Evolutionary conservation across 352 stramenopile genomes (phyloP).

Genomic region (Thraustochytrium striatum): DNA sequence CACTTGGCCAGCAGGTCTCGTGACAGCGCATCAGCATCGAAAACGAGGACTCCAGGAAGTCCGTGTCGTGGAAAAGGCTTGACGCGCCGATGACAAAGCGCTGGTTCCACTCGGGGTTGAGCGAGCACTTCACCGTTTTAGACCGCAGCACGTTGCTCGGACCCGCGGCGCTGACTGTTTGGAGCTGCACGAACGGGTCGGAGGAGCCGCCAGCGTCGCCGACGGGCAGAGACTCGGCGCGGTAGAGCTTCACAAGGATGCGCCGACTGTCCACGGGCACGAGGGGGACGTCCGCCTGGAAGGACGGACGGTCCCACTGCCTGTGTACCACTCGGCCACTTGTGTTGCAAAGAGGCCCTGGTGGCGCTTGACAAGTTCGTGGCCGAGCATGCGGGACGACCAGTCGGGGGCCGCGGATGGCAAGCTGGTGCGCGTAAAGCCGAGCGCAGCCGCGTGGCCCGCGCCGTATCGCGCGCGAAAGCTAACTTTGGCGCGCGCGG

Average conservation of each 20-base stretch:
- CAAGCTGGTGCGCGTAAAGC: slow-evolving; percentile 2
- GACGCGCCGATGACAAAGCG: slow-evolving; percentile 26
- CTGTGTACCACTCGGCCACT: slow-evolving; percentile 2
- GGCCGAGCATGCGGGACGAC: not conserved
- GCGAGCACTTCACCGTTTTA: not conserved
- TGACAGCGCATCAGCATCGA: not conserved
- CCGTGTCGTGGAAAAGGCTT: not conserved
- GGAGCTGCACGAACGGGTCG: not conserved
- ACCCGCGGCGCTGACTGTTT: not conserved
- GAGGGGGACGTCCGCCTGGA: slow-evolving; percentile 5
- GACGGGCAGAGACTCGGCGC: not conserved
- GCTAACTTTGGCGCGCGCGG: not conserved
- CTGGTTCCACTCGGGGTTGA: slow-evolving; percentile 24
- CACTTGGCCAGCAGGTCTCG: not conserved
- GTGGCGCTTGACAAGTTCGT: not conserved
- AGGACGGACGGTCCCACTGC: not conserved
- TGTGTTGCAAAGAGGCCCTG: not conserved
- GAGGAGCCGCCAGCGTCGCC: not conserved
- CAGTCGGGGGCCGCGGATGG: no score
- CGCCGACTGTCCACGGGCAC: not conserved
- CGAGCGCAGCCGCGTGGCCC: not conserved
- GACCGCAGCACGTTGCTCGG: slow-evolving; percentile 1
- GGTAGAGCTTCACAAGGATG: not conserved
- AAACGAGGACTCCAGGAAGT: slow-evolving; percentile 13
- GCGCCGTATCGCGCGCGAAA: not conserved